Evolutionary conservation across 805 yeast species (phyloP).

Genomic region (Metschnikowia henanensis): DNA sequence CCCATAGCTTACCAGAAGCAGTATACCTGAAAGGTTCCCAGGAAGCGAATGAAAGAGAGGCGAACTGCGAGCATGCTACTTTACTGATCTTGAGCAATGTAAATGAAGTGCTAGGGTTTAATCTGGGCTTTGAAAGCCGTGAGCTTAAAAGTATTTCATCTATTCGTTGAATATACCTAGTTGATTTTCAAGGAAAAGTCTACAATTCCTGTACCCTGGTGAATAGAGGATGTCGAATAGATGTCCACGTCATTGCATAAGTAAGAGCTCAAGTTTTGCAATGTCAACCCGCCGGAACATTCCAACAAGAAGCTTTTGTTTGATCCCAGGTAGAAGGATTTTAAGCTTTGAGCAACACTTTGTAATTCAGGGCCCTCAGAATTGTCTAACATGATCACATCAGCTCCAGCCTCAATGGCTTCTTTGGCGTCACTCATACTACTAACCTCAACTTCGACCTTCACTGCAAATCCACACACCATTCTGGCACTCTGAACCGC

Average conservation of each 20-base stretch:
- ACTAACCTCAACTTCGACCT: conserved; percentile 92
- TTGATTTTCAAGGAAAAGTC: conserved; percentile 82
- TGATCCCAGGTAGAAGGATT: conserved; percentile 50
- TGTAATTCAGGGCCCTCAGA: conserved; percentile 67
- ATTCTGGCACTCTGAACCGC: conserved; percentile 77
- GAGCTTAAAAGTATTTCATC: conserved; percentile 38
- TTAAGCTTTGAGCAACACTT: conserved; percentile 62
- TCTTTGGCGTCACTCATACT: conserved; percentile 83
- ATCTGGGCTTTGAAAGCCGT: conserved; percentile 42
- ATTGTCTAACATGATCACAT: conserved; percentile 92
- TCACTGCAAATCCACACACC: conserved; percentile 85
- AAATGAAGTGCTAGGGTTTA: conserved; percentile 40
- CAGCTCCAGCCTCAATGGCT: conserved; percentile 95
- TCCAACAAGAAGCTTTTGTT: conserved; percentile 65
- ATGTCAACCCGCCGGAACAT: conserved; percentile 88
- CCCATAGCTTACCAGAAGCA: background rate
- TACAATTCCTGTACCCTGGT: conserved; percentile 83
- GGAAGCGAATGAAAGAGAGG: conserved; percentile 11
- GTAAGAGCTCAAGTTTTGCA: conserved; percentile 61
- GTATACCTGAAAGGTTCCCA: conserved; percentile 1
- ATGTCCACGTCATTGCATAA: conserved; percentile 82
- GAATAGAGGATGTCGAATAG: conserved; percentile 88
- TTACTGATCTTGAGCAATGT: conserved; percentile 33
- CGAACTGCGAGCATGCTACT: conserved; percentile 23
- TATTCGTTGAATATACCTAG: conserved; percentile 25